These are phyloP conservation scores for Grosmannia huntii DNA, from an alignment of 2,329 filamentous ascomycete genomes.

Conservation along the genomic window DNA sequence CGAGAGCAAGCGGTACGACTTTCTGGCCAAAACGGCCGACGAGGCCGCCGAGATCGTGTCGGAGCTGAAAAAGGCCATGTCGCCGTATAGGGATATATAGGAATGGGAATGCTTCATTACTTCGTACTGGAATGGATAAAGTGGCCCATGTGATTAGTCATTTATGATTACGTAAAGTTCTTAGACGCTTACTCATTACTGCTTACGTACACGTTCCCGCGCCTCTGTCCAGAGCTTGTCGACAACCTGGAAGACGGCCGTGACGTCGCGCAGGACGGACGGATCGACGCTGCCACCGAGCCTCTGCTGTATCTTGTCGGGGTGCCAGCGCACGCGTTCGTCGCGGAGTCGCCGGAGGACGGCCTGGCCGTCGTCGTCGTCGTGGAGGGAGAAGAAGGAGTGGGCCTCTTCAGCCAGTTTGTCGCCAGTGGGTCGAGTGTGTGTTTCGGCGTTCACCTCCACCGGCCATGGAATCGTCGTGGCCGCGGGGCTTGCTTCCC, in stretches of 20 bases:
- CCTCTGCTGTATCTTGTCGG: slow-evolving; percentile 90
- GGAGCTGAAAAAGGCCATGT: slow-evolving; percentile 65
- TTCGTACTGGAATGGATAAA: too few species aligned
- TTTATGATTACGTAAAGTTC: too few species aligned
- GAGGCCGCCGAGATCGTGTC: slow-evolving; percentile 69
- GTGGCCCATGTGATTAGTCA: too few species aligned
- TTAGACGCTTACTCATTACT: neutral
- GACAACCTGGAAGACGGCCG: slow-evolving; percentile 81
- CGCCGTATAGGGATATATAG: slow-evolving; percentile 44
- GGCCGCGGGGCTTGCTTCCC: slow-evolving; percentile 25
- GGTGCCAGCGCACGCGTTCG: slow-evolving; percentile 90
- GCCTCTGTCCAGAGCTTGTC: slow-evolving; percentile 66
- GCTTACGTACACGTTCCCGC: slow-evolving; percentile 17
- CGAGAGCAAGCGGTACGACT: slow-evolving; percentile 73
- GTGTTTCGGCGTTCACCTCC: slow-evolving; percentile 28
- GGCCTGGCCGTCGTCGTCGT: slow-evolving; percentile 6
- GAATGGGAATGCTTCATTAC: too few species aligned
- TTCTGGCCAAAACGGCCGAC: slow-evolving; percentile 59
- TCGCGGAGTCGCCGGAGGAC: slow-evolving; percentile 51
- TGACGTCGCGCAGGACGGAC: slow-evolving; percentile 64
- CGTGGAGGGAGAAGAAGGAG: slow-evolving; percentile 45
- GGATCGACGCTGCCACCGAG: slow-evolving; percentile 60
- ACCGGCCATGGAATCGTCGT: slow-evolving; percentile 52
- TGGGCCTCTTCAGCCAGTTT: slow-evolving; percentile 42
- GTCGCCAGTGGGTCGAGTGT: slow-evolving; percentile 8